Conservation (phyloP, 2,329 filamentous ascomycete species). For the Aschersonia sp. region DNA sequence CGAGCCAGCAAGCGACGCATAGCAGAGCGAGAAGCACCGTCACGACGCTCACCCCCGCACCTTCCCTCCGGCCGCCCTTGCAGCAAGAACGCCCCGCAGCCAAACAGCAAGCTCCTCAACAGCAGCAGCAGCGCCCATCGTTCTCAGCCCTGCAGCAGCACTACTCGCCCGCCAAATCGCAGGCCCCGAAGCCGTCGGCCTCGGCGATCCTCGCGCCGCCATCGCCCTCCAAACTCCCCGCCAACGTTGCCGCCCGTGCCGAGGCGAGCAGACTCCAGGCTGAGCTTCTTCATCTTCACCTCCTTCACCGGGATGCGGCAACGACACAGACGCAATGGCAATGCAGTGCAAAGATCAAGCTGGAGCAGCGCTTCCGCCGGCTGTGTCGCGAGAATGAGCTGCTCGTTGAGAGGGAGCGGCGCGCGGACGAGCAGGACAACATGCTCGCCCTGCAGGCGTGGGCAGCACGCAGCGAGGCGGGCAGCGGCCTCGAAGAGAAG, state of each 20-base stretch:
- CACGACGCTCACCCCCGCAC: too few relatives aligned
- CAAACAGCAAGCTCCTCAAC: background rate
- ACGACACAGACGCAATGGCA: constrained; percentile 35
- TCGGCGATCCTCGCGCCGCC: constrained; percentile 42
- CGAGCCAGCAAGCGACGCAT: too few relatives aligned
- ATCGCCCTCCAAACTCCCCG: constrained; percentile 45
- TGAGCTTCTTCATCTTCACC: constrained; percentile 49
- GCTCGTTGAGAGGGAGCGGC: constrained; percentile 22
- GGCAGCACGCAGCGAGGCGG: constrained; percentile 17
- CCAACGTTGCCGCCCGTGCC: constrained; percentile 43
- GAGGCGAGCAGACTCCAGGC: constrained; percentile 46
- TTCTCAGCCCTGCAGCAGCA: constrained; percentile 54
- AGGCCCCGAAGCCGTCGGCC: constrained; percentile 47
- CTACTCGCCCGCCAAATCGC: constrained; percentile 48
- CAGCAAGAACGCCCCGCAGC: too few relatives aligned
- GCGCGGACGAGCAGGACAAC: constrained; percentile 34
- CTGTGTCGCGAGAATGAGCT: constrained; percentile 20
- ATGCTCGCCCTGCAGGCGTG: constrained; percentile 37
- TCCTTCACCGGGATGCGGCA: constrained; percentile 43
- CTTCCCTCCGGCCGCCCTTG: too few relatives aligned
- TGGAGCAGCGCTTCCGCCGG: constrained; percentile 29
- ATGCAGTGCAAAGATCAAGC: constrained; percentile 34
- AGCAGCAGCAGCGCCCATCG: constrained; percentile 25
- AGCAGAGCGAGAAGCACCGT: too few relatives aligned
- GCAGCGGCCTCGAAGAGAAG: constrained; percentile 34